Conservation (phyloP, 257 asterid genomes). For the Solanum appendiculatum region DNA sequence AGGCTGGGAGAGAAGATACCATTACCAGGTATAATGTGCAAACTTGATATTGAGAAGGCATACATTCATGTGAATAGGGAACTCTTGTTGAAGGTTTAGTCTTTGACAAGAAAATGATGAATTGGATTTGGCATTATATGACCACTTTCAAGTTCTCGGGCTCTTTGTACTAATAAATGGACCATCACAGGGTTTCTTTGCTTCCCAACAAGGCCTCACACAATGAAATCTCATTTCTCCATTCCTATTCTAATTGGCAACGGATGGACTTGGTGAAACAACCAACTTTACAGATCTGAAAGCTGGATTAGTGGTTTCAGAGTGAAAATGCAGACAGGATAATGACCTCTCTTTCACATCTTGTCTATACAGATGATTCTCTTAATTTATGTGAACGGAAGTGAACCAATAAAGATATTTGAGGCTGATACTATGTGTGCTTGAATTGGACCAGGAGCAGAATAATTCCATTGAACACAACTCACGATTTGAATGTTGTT, state of each 20-base stretch:
- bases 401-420: background rate
- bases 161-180: background rate
- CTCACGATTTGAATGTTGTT: background rate
- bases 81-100: background rate
- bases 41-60: background rate
- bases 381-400: background rate
- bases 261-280: background rate
- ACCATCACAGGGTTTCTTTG: background rate
- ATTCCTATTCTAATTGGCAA: background rate
- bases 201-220: background rate
- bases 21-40: background rate
- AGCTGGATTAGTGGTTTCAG: background rate
- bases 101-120: background rate
- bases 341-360: background rate
- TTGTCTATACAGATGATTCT: background rate
- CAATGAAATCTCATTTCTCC: background rate
- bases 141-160: background rate
- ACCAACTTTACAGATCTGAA: background rate
- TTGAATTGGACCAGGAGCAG: background rate
- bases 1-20: background rate
- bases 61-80: background rate
- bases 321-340: background rate
- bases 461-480: background rate
- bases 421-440: background rate
- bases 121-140: background rate